Percentiles rank a stretch among this genome's conserved stretches.
Conservation (phyloP, 371 early-diverging fungal species). For the Syncephalastrum monosporum region DNA sequence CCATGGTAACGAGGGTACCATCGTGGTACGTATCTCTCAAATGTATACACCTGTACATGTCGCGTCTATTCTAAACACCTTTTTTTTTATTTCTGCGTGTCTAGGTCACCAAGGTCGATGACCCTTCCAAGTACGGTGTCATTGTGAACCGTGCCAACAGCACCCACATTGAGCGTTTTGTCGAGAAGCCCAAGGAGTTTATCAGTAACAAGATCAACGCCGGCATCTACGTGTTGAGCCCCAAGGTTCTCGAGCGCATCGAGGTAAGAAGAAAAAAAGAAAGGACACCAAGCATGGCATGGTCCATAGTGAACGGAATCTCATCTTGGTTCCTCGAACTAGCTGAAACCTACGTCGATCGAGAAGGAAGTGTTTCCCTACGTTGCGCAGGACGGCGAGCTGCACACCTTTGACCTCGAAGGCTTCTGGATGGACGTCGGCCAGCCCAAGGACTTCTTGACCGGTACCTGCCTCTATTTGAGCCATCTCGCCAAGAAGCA, state of each 20-base stretch:
- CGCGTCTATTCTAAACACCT: not conserved
- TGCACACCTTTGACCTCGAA: constrained; percentile 91
- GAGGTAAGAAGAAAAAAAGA: constrained; percentile 44
- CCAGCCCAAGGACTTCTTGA: constrained; percentile 98
- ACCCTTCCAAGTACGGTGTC: constrained; percentile 98
- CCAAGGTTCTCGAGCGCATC: constrained; percentile 90
- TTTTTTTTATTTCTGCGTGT: not conserved
- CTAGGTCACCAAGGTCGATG: constrained; percentile 93
- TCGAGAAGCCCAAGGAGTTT: constrained; percentile 97
- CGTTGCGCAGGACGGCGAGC: constrained; percentile 84
- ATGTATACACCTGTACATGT: not conserved
- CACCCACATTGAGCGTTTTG: constrained; percentile 86
- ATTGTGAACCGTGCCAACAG: constrained; percentile 74
- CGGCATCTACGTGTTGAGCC: constrained; percentile 97
- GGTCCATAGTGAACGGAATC: not conserved
- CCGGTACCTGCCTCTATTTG: constrained; percentile 94
- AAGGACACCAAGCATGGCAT: no score
- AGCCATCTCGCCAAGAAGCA: constrained; percentile 72
- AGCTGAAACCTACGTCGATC: constrained; percentile 92
- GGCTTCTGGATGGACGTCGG: constrained; percentile 99
- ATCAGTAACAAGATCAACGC: constrained; percentile 98
- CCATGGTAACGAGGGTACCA: constrained; percentile 93
- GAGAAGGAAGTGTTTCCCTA: constrained; percentile 98
- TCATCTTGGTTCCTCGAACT: constrained; percentile 8
- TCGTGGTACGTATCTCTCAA: constrained; percentile 53